Conservation (phyloP, 352 stramenopile genomes). For the Phytopythium helicoides region DNA sequence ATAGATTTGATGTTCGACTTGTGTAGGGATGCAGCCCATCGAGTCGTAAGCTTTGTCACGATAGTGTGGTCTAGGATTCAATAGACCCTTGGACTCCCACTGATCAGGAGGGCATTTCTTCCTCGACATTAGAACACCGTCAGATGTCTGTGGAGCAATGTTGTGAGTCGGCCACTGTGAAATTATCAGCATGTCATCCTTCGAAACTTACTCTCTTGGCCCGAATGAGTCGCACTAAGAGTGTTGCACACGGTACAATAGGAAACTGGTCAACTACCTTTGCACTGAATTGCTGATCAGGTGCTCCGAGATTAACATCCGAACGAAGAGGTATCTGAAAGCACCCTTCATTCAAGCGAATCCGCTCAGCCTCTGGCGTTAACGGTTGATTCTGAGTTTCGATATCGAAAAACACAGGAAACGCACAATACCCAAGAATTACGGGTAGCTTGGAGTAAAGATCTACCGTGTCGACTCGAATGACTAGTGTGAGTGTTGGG, state of each 20-base stretch:
- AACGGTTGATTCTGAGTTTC: conserved; percentile 51
- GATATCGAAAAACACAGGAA: conserved; percentile 73
- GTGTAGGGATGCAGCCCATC: conserved; percentile 29
- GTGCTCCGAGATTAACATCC: conserved; percentile 33
- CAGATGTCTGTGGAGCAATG: conserved; percentile 18
- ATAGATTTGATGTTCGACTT: conserved; percentile 65
- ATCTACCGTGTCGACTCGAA: conserved; percentile 85
- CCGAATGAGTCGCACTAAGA: conserved; percentile 64
- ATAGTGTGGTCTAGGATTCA: conserved; percentile 47
- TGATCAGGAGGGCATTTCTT: conserved; percentile 40
- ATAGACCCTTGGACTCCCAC: conserved; percentile 50
- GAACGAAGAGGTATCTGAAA: conserved; percentile 81
- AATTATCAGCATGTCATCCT: too few relatives aligned
- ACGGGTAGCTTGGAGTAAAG: conserved; percentile 35
- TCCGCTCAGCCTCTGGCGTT: conserved; percentile 48
- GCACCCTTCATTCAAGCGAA: conserved; percentile 57
- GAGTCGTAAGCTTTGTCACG: conserved; percentile 52
- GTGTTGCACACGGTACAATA: conserved; percentile 71
- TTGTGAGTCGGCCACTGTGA: too few relatives aligned
- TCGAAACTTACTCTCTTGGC: conserved; percentile 36
- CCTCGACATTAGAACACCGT: conserved; percentile 55
- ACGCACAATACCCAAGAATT: conserved; percentile 72
- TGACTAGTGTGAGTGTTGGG: conserved; percentile 76
- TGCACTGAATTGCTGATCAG: conserved; percentile 27
- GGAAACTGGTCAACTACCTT: conserved; percentile 34